Base-by-base conservation (phyloP, 2,329 filamentous ascomycete genomes). In the Verticillium dahliae region DNA sequence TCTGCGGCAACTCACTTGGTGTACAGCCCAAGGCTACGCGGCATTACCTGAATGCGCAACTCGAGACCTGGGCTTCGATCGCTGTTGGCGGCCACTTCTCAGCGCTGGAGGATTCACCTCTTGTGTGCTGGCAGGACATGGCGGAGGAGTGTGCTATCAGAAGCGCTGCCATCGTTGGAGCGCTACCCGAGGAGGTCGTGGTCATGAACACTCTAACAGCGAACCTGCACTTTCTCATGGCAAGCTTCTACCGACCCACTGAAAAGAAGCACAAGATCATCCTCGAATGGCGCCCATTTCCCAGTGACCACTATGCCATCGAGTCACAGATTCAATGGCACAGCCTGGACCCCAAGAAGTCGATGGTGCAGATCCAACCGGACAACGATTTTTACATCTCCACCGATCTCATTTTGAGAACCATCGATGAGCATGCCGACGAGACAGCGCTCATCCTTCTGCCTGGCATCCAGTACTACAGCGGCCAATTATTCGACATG, bases 281-380 rank as follows among this genome's bases (percentile, higher is more conserved):
- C 59, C 81, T 94, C n/a, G 92, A 97, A 74, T 91, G 90, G 74
- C 92, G 92, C 71, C 91, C 92, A 0, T 97, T 97, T 67, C 93
- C 92, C 0, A 93, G 90, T 73, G 92, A 61, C 10, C 71, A 92
- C 84, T 96, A 93, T 72, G 91, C 90, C 4, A 85, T 95, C 35
- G 88, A 93, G 73, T 93, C 90, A 37, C 92, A 97, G 71, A 85
- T 96, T 34, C 76, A 78, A 10, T 86, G 86, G 76, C 90, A 94
- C 71, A 85, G 85, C 39, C 79, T 89, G 34, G 78, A 90, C 60
- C 86, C 90, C 0, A 75, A 81, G 39, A 81, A 85, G 64, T 85
- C 88, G 38, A 90, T 96, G 82, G 79, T 96, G 59, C 81, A 90
- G 69, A 87, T 96, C 62, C 83, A 89, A 63, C 89, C 90, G 0